Conservation (phyloP, 805 yeast genomes). For the Zygosaccharomyces siamensis region DNA sequence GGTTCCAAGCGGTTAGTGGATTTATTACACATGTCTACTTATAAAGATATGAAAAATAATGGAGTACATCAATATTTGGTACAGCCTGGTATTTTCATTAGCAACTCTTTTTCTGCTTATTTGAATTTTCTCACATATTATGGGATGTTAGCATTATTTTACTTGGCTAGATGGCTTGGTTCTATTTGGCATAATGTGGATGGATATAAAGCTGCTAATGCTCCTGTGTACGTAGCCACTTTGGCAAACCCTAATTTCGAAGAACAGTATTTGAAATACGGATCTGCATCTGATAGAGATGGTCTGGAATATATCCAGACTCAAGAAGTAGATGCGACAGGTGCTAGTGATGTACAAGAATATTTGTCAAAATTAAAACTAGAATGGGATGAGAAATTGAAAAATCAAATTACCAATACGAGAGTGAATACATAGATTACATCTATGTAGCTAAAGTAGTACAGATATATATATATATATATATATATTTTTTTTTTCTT, state of each 20-base stretch:
- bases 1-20: constrained; percentile 89
- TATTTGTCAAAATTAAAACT: constrained; percentile 52
- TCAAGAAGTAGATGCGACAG: constrained; percentile 55
- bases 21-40: constrained; percentile 70
- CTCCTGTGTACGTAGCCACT: constrained; percentile 66
- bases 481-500: too few species aligned
- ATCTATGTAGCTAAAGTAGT: not conserved
- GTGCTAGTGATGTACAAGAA: constrained; percentile 59
- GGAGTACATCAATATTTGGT: constrained; percentile 71
- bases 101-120: constrained; percentile 70
- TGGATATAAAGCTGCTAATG: constrained; percentile 86
- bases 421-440: constrained; percentile 25
- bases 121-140: constrained; percentile 74
- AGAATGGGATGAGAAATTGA: constrained; percentile 73
- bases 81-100: constrained; percentile 92
- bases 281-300: constrained; percentile 61
- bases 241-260: constrained; percentile 45
- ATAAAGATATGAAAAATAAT: constrained; percentile 43
- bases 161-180: constrained; percentile 75
- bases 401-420: constrained; percentile 64
- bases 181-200: constrained; percentile 84
- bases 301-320: constrained; percentile 63
- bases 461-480: not conserved
- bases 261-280: constrained; percentile 54
- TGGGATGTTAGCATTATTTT: constrained; percentile 82